Evolutionary conservation across 805 yeast species (phyloP).

Genomic region (Sugiyamaella valdiviana): DNA sequence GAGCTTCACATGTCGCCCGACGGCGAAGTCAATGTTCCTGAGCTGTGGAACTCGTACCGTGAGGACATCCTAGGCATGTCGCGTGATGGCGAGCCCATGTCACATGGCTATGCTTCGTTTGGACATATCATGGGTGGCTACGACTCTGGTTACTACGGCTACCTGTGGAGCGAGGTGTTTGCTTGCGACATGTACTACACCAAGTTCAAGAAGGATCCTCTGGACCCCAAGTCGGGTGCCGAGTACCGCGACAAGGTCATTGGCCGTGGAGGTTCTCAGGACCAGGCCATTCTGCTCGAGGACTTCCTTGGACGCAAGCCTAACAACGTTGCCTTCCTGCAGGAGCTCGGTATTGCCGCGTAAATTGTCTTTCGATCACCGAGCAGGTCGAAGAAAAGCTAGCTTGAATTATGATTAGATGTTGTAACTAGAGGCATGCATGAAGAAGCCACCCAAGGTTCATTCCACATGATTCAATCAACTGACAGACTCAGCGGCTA

Average conservation of each 20-base stretch:
- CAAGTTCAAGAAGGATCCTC: slow-evolving; percentile 60
- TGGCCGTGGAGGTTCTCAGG: slow-evolving; percentile 67
- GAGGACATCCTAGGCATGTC: slow-evolving; percentile 51
- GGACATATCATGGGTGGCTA: slow-evolving; percentile 79
- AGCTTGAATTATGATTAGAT: too few species aligned
- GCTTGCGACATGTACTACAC: slow-evolving; percentile 78
- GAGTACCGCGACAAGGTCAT: slow-evolving; percentile 65
- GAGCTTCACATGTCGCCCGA: slow-evolving; percentile 47
- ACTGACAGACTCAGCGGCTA: too few species aligned
- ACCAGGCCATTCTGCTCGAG: slow-evolving; percentile 55
- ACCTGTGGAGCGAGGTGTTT: slow-evolving; percentile 78
- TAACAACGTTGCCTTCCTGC: slow-evolving; percentile 61
- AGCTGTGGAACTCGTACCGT: slow-evolving; percentile 61
- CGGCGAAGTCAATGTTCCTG: slow-evolving; percentile 46
- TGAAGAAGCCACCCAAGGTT: too few species aligned
- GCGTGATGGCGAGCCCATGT: slow-evolving; percentile 46
- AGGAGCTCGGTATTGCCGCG: slow-evolving; percentile 47
- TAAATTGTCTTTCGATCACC: too few species aligned
- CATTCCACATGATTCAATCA: too few species aligned
- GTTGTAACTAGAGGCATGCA: too few species aligned
- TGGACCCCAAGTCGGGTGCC: slow-evolving; percentile 54
- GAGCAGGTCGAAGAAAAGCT: too few species aligned
- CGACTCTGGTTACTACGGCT: slow-evolving; percentile 82
- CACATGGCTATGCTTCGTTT: slow-evolving; percentile 70
- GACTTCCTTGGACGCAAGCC: slow-evolving; percentile 75